A percentile compares a stretch with the other conserved stretches of the same genome.
phyloP scores from a whole-genome alignment of 129 eudicot genomes.

The Dittrichia graveolens region DNA sequence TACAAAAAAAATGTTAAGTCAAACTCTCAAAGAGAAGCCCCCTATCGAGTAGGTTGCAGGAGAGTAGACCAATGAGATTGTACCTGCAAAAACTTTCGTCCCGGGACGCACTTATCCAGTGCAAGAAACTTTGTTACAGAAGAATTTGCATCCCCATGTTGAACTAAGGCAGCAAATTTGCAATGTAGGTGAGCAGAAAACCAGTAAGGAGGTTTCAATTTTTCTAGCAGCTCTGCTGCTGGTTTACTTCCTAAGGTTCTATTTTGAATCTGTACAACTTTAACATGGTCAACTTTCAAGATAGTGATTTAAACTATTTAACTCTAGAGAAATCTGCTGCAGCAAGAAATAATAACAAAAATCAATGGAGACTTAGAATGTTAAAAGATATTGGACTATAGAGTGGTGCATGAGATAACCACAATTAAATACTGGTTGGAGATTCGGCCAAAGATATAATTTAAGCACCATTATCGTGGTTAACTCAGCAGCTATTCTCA shows the following conservation, averaged over 20 bases:
- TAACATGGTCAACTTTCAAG: conserved; percentile 13
- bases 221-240: conserved; percentile 77
- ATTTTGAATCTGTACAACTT: conserved; percentile 51
- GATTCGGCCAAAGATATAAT: too few species aligned
- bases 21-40: background rate
- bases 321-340: too few species aligned
- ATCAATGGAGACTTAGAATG: too few species aligned
- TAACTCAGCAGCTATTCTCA: too few species aligned
- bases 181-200: conserved; percentile 97
- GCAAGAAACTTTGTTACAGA: conserved; percentile 91
- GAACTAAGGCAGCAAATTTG: conserved; percentile 92
- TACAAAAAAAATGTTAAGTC: background rate
- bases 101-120: conserved; percentile 88
- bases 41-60: conserved; percentile 2
- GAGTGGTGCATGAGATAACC: too few species aligned
- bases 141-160: conserved; percentile 73
- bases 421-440: too few species aligned
- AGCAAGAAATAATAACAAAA: too few species aligned
- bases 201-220: conserved; percentile 89
- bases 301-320: background rate
- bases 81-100: conserved; percentile 86
- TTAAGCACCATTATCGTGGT: too few species aligned
- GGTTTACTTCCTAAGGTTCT: conserved; percentile 81
- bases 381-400: too few species aligned
- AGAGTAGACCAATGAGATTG: background rate